A percentile compares a stretch with the other conserved stretches of the same genome.
phyloP scores from a whole-genome alignment of 148 eudicot species.

The Fagopyrum esculentum region DNA sequence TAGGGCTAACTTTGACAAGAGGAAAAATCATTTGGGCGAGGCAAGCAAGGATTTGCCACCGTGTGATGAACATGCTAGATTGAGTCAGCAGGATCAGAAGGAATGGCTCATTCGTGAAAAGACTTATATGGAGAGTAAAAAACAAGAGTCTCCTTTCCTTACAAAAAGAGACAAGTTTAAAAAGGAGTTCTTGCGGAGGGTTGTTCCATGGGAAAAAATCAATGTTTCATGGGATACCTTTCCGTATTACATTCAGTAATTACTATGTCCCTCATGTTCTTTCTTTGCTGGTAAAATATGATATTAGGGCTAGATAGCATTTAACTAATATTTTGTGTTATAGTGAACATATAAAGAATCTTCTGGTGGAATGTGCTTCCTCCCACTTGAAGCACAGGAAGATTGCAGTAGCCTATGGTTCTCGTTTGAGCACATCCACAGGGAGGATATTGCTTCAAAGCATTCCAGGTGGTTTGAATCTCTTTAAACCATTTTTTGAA shows the following conservation, averaged over 20 bases:
- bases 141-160: constrained; percentile 79
- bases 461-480: constrained; percentile 51
- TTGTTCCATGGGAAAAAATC: constrained; percentile 91
- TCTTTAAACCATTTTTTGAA: not conserved
- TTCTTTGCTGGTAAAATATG: not conserved
- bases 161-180: constrained; percentile 62
- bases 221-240: constrained; percentile 87
- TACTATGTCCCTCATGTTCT: constrained; percentile 12
- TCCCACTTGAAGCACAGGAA: constrained; percentile 71
- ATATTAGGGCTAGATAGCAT: constrained; percentile 14
- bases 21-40: constrained; percentile 24
- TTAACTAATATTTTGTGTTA: not conserved
- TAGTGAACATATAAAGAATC: constrained; percentile 70
- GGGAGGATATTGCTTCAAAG: constrained; percentile 91
- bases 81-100: constrained; percentile 84
- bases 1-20: constrained; percentile 35
- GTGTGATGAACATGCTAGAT: constrained; percentile 66
- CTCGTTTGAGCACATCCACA: constrained; percentile 65
- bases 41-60: constrained; percentile 22
- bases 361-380: constrained; percentile 76
- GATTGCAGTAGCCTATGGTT: constrained; percentile 55
- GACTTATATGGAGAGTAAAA: constrained; percentile 67
- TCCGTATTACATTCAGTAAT: constrained; percentile 81
- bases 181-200: constrained; percentile 70
- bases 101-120: constrained; percentile 87